These are phyloP conservation scores for Medicago truncatula DNA, from an alignment of 306 rosid species.

Conservation along the genomic window MtrunA17r5.0-ANR NC_053045.1:10098501-10099000, in stretches of 20 bases:
- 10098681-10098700: too few relatives aligned
- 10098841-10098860: slow-evolving; percentile 17
- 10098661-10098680: too few relatives aligned
- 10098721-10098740: too few relatives aligned
- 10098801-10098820: too few relatives aligned
- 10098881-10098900: slow-evolving; percentile 7
- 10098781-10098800: too few relatives aligned
- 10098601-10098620: too few relatives aligned
- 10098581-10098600: background rate
- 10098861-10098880: background rate
- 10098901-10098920: slow-evolving; percentile 2
- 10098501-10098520: background rate
- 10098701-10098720: background rate
- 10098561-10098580: slow-evolving; percentile 28
- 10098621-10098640: too few relatives aligned
- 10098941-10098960: background rate
- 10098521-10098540: too few relatives aligned
- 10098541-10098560: slow-evolving; percentile 7
- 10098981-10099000: slow-evolving; percentile 40
- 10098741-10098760: too few relatives aligned
- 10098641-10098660: too few relatives aligned
- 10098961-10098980: background rate
- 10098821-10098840: background rate
- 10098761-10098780: too few relatives aligned
- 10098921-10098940: background rate